Evolutionary conservation across 345 rosid species (phyloP).

Genomic region (Eucalyptus grandis): DNA sequence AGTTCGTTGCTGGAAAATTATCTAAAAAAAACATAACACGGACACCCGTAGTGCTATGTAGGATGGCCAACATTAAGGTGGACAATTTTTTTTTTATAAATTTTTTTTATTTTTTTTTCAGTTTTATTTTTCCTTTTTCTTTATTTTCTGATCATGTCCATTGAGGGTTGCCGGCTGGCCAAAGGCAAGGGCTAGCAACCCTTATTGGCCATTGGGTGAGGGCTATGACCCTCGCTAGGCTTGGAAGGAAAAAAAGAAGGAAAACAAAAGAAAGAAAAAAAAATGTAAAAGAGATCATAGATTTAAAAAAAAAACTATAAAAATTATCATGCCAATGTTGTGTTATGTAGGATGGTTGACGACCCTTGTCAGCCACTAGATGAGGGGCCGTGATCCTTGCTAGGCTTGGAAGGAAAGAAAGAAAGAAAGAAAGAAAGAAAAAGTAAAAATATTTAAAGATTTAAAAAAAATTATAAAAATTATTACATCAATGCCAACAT

Average conservation of each 20-base stretch:
- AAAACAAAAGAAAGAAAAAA: no score
- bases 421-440: no score
- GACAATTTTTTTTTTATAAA: not conserved
- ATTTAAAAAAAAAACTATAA: no score
- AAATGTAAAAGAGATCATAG: no score
- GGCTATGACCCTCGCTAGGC: not conserved
- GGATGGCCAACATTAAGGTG: not conserved
- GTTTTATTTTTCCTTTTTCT: not conserved
- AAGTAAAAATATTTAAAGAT: no score
- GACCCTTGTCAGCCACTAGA: not conserved
- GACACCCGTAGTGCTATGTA: not conserved
- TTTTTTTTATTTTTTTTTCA: no score
- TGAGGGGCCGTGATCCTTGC: rapidly evolving
- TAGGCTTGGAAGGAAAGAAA: not conserved
- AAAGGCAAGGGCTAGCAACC: not conserved
- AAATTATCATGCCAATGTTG: no score
- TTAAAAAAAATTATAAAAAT: no score
- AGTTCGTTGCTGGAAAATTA: not conserved
- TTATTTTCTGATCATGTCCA: not conserved
- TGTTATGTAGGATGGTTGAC: not conserved
- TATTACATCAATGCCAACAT: not conserved
- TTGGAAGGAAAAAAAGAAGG: not conserved
- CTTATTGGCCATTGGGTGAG: not conserved
- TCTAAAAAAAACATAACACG: not conserved
- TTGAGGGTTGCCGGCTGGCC: not conserved